Evolutionary conservation across 257 asterid genomes (phyloP), one percentile per base, ranked within the genome.

Genomic region (Linaria vulgaris): DNA sequence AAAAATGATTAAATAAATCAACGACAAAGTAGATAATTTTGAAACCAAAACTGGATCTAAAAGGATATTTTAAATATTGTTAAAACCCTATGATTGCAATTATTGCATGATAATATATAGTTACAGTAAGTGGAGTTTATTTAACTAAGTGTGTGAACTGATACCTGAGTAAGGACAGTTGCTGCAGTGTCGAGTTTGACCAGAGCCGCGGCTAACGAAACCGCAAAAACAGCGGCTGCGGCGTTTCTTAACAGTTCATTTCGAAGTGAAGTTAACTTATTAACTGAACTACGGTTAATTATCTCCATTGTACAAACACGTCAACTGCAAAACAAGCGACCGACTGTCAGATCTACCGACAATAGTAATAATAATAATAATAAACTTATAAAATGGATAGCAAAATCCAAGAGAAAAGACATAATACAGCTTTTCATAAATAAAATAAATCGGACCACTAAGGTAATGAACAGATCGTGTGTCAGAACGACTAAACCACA

Each of bases 151-250:
- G n/a, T n/a, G n/a, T n/a, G n/a, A n/a, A n/a, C n/a, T n/a, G n/a
- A n/a, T 74, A 84, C 91, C 88, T 75, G 78, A 57, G 70, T 57
- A 41, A 81, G 76, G 37, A 61, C 8, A 30, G 74, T 68, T 56
- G 3, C 34, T 27, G 34, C 3, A 27, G 34, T 27, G 69, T 69
- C 69, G 81, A 49, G 85, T 57, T 73, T 82, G 79, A 79, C 82
- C 73, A 84, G 57, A 46, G 79, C 69, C 9, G 71, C 74, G 63
- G 76, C 61, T 37, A 78, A 15, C 60, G 73, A 61, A 31, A 82
- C 80, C 39, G 72, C 79, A 51, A 81, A 63, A 51, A 81, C 63
- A 25, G 76, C 65, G 30, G 82, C 80, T 51, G 81, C 79, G 67
- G 79, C 72, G 82, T 76, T 70, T 67, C 68, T 72, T 68, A 79